Percentiles rank a stretch among this genome's conserved stretches.
phyloP scores from a whole-genome alignment of 495 filamentous ascomycete genomes.

The Hypoxylon fragiforme region DNA sequence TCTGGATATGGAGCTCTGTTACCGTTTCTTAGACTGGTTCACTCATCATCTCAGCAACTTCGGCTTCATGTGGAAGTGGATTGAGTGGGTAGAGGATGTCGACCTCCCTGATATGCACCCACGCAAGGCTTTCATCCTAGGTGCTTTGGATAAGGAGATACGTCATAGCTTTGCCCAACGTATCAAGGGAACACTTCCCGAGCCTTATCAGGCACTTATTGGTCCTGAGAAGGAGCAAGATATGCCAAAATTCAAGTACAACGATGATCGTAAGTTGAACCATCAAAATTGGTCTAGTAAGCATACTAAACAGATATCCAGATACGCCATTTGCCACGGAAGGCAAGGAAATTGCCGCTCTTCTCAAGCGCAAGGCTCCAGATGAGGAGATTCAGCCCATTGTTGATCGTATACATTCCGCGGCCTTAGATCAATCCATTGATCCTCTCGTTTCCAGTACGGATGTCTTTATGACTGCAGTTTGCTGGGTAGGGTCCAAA shows the following conservation, averaged over 20 bases:
- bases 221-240: slow-evolving; percentile 88
- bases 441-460: slow-evolving; percentile 82
- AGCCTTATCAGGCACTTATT: slow-evolving; percentile 81
- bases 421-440: slow-evolving; percentile 66
- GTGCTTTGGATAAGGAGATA: slow-evolving; percentile 94
- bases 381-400: slow-evolving; percentile 79
- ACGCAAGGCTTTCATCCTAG: slow-evolving; percentile 87
- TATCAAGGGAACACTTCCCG: slow-evolving; percentile 89
- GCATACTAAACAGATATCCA: slow-evolving; percentile 38
- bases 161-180: slow-evolving; percentile 94
- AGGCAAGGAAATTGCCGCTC: slow-evolving; percentile 74
- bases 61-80: slow-evolving; percentile 99
- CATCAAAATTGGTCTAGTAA: not conserved
- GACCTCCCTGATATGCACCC: slow-evolving; percentile 75
- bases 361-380: slow-evolving; percentile 79
- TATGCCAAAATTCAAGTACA: slow-evolving; percentile 90
- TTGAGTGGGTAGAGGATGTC: slow-evolving; percentile 92
- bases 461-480: slow-evolving; percentile 88
- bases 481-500: slow-evolving; percentile 91
- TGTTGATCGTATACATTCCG: slow-evolving; percentile 74
- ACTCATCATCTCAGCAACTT: slow-evolving; percentile 98
- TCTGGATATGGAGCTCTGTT: slow-evolving; percentile 83
- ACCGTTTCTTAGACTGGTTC: slow-evolving; percentile 97
- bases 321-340: slow-evolving; percentile 79
- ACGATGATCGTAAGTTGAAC: slow-evolving; percentile 66